Evolutionary conservation across 768 basidiomycete species (phyloP).

Genomic region (Strobilomyces confusus): DNA sequence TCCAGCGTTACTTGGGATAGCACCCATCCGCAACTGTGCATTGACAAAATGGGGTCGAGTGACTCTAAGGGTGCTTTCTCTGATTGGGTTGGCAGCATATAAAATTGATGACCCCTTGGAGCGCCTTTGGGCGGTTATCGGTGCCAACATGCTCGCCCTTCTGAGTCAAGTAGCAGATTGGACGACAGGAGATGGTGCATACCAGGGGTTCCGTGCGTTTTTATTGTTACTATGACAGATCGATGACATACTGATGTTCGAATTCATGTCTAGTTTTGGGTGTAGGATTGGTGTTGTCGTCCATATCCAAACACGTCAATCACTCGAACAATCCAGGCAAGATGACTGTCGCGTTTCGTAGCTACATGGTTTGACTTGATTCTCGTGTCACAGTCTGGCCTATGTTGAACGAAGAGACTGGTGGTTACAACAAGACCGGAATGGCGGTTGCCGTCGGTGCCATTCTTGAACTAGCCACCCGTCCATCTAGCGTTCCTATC

Average conservation of each 20-base stretch:
- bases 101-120: slow-evolving; percentile 44
- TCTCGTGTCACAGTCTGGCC: slow-evolving; percentile 61
- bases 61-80: slow-evolving; percentile 44
- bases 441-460: slow-evolving; percentile 55
- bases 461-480: slow-evolving; percentile 50
- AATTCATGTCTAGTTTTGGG: slow-evolving; percentile 47
- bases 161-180: slow-evolving; percentile 52
- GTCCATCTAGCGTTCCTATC: slow-evolving; percentile 27
- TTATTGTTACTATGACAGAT: background rate
- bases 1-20: slow-evolving; percentile 54
- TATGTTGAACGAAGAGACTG: slow-evolving; percentile 59
- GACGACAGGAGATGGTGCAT: slow-evolving; percentile 39
- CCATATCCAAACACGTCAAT: slow-evolving; percentile 72
- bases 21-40: slow-evolving; percentile 42
- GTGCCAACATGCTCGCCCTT: slow-evolving; percentile 48
- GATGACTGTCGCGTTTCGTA: background rate
- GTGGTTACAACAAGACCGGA: slow-evolving; percentile 68
- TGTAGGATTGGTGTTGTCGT: slow-evolving; percentile 61
- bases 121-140: slow-evolving; percentile 54
- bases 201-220: slow-evolving; percentile 48
- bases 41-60: slow-evolving; percentile 47
- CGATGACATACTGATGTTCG: background rate
- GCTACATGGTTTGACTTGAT: slow-evolving; percentile 1
- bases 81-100: slow-evolving; percentile 54
- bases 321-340: slow-evolving; percentile 77